A percentile compares a stretch with the other conserved stretches of the same genome.
phyloP scores from a whole-genome alignment of 441 rosid genomes.

The Erodium trifolium region DNA sequence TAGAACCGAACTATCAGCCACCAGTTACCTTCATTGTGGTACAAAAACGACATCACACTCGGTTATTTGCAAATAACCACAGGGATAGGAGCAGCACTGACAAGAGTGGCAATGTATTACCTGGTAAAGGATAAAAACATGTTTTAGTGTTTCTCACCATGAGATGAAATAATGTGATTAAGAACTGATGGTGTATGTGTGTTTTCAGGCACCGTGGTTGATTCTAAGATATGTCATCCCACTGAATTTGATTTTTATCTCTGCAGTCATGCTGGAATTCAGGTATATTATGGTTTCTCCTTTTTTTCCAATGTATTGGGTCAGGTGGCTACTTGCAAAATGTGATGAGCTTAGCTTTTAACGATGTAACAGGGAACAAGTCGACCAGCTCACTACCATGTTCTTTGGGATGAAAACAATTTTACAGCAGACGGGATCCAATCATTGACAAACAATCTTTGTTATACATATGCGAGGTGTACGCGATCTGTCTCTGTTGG shows the following conservation, averaged over 20 bases:
- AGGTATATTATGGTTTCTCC: slow-evolving; percentile 38
- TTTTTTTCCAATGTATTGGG: not conserved
- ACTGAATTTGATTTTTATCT: slow-evolving; percentile 91
- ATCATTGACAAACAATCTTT: slow-evolving; percentile 89
- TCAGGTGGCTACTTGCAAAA: not conserved
- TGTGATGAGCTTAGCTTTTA: slow-evolving; percentile 5
- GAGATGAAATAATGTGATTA: not conserved
- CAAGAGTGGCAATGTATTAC: slow-evolving; percentile 84
- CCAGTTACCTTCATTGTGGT: slow-evolving; percentile 91
- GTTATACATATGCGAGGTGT: slow-evolving; percentile 97
- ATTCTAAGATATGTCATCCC: slow-evolving; percentile 88
- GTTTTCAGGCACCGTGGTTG: slow-evolving; percentile 81
- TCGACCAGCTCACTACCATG: slow-evolving; percentile 98
- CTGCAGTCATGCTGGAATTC: slow-evolving; percentile 96
- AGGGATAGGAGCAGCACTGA: slow-evolving; percentile 81
- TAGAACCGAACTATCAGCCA: slow-evolving; percentile 94
- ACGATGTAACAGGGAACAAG: slow-evolving; percentile 70
- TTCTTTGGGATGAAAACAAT: slow-evolving; percentile 97
- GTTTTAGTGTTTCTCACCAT: not conserved
- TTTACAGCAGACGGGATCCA: slow-evolving; percentile 97
- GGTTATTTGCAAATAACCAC: slow-evolving; percentile 84
- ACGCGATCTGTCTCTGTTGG: slow-evolving; percentile 94
- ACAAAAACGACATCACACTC: slow-evolving; percentile 91
- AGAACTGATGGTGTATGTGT: not conserved
- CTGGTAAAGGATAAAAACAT: slow-evolving; percentile 35